Percentiles rank a stretch among this genome's conserved stretches.
These are phyloP conservation scores for Aspergillus oerlinghausenensis DNA, from an alignment of 2,329 filamentous ascomycete species.

Conservation along the genomic window DNA sequence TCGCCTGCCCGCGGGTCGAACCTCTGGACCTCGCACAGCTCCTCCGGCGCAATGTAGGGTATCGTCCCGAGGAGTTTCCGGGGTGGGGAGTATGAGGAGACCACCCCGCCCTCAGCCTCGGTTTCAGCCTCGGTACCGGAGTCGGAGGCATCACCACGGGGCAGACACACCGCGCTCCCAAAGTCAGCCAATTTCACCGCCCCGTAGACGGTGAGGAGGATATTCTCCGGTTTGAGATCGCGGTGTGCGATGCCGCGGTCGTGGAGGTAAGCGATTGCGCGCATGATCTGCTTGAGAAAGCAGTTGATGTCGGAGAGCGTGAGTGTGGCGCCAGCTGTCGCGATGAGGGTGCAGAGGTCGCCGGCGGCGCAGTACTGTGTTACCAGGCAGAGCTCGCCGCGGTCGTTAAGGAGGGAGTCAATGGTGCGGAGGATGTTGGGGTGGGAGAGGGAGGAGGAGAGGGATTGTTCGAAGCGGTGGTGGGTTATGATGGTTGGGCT, in stretches of 20 bases:
- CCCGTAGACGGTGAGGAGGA: slow-evolving; percentile 72
- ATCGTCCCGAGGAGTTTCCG: slow-evolving; percentile 57
- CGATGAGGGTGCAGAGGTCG: slow-evolving; percentile 77
- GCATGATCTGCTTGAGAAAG: slow-evolving; percentile 66
- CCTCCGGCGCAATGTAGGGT: slow-evolving; percentile 80
- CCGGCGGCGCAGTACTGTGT: slow-evolving; percentile 64
- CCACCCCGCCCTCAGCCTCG: neutral
- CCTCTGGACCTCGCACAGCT: neutral
- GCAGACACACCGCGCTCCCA: slow-evolving; percentile 48
- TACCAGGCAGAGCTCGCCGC: slow-evolving; percentile 25
- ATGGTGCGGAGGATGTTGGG: slow-evolving; percentile 26
- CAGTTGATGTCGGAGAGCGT: slow-evolving; percentile 81
- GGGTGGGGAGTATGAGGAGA: neutral
- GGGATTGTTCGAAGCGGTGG: slow-evolving; percentile 10
- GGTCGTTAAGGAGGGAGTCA: slow-evolving; percentile 25
- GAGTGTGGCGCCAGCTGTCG: slow-evolving; percentile 68
- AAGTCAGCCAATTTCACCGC: slow-evolving; percentile 93
- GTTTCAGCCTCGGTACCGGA: neutral
- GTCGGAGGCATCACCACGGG: neutral
- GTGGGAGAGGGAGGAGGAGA: slow-evolving; percentile 18
- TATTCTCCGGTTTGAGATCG: slow-evolving; percentile 92
- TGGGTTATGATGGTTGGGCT: slow-evolving; percentile 1
- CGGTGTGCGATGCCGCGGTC: slow-evolving; percentile 81
- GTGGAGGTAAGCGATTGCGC: slow-evolving; percentile 60
- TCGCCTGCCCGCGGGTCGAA: slow-evolving; percentile 15